phyloP scores from a whole-genome alignment of 345 rosid species.

The Fremontodendron californicum region DNA sequence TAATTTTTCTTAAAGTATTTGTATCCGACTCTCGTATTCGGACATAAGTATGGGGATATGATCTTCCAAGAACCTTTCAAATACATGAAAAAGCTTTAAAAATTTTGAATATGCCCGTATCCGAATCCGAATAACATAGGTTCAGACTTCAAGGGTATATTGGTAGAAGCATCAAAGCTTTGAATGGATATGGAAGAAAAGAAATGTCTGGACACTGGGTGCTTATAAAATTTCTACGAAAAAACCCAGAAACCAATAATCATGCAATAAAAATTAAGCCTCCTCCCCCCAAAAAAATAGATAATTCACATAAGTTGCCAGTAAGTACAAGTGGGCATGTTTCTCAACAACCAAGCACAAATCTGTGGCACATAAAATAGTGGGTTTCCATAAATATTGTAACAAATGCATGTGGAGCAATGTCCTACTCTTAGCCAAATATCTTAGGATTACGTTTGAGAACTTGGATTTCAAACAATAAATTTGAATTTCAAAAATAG shows the following conservation, averaged over 20 bases:
- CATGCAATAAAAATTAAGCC: neutral
- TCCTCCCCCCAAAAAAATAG: too few species aligned
- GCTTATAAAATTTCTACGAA: neutral
- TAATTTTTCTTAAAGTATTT: too few species aligned
- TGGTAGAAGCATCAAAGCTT: too few species aligned
- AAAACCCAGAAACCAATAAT: neutral
- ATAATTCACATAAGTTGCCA: slow-evolving; percentile 8
- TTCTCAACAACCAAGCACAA: slow-evolving; percentile 31
- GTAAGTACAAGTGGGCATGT: slow-evolving; percentile 21
- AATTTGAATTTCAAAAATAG: too few species aligned
- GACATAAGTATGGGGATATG: too few species aligned
- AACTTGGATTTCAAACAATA: too few species aligned
- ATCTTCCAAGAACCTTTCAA: too few species aligned
- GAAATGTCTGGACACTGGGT: neutral
- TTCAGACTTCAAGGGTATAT: too few species aligned
- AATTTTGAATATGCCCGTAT: too few species aligned
- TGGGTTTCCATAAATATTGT: neutral
- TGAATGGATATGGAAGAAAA: neutral
- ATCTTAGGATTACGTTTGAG: neutral
- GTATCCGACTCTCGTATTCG: too few species aligned
- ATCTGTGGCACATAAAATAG: slow-evolving; percentile 15
- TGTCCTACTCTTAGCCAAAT: neutral
- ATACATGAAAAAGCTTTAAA: too few species aligned
- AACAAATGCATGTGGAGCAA: slow-evolving; percentile 18
- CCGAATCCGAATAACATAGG: too few species aligned